Evolutionary conservation across 2,329 filamentous ascomycete genomes (phyloP), one percentile per base, ranked within the genome.

Genomic region (Polychaeton citri): DNA sequence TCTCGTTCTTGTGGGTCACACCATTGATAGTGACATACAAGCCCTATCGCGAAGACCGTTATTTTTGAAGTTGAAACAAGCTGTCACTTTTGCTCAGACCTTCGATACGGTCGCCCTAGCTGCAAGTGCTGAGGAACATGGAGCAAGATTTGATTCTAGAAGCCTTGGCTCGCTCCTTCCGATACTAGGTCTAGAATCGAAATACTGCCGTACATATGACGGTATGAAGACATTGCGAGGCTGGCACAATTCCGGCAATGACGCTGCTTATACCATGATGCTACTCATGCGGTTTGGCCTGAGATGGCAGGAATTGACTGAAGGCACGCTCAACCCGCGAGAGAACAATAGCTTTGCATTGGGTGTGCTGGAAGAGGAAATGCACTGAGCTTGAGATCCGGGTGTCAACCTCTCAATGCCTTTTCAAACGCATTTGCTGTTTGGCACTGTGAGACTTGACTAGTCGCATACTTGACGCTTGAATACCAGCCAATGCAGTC

Each of bases 1-100:
- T 3, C 7, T 28, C 24, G 24, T 28, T 10, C 64, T 94, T 7
- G 74, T 93, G 4, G 87, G 83, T 7, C 85, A 94, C 49, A 76
- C 80, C 37, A 56, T 79, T 5, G 47, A 57, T 1, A 54, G 64
- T 4, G 87, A 94, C 47, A 61, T 92, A 37, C 58, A 60, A 1
- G 81, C 78, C 48, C 67, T 94, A 3, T 56, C 59, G 2, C 51
- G 85, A 5, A 30, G 36, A 28, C 24, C 24, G 12, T 15, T 28
- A 28, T 7, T 4, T 3, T 4, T 28, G 4, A 7, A 28, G 5
- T 15, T 28, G 5, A 5, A 12, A 15, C 5, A 10, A 5, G 24
- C 24, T 28, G 24, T 10, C 12, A 28, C 60, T 4, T 58, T 73
- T 4, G 52, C 57, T 1, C 69, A 68, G 33, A 61, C 82, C 16